Conservation (phyloP, 257 asterid genomes). For the Solanum habrochaites region DNA sequence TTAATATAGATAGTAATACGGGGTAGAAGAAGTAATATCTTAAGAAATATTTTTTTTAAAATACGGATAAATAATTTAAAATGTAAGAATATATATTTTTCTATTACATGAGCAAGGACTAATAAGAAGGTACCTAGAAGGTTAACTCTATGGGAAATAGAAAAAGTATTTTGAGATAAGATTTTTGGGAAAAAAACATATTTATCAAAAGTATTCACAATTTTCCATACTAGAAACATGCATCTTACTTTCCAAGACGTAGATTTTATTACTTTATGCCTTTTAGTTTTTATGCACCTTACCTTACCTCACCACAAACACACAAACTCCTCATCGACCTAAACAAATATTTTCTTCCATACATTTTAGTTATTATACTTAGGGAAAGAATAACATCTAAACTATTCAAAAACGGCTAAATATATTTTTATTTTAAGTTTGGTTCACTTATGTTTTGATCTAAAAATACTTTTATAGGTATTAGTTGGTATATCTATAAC, state of each 20-base stretch:
- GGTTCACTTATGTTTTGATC: fast-evolving
- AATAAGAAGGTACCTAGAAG: constrained; percentile 19
- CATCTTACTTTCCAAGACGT: not conserved
- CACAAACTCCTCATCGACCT: not conserved
- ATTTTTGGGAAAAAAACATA: not conserved
- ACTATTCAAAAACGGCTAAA: fast-evolving
- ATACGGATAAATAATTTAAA: no score
- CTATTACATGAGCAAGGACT: not conserved
- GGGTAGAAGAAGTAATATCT: no score
- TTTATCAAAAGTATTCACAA: not conserved
- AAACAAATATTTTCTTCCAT: not conserved
- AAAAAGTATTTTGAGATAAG: not conserved
- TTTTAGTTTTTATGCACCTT: not conserved
- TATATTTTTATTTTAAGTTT: no score
- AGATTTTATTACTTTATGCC: not conserved
- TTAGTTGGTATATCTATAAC: no score
- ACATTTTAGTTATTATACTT: not conserved
- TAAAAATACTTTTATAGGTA: no score
- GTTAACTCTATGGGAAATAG: constrained; percentile 6
- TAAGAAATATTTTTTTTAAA: no score
- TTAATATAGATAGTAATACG: no score
- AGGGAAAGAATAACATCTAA: no score
- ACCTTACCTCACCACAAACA: not conserved
- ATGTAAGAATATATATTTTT: not conserved
- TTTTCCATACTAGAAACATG: not conserved